phyloP scores from a whole-genome alignment of 164 flowering plant species.

The Chimonanthus praecox region DNA sequence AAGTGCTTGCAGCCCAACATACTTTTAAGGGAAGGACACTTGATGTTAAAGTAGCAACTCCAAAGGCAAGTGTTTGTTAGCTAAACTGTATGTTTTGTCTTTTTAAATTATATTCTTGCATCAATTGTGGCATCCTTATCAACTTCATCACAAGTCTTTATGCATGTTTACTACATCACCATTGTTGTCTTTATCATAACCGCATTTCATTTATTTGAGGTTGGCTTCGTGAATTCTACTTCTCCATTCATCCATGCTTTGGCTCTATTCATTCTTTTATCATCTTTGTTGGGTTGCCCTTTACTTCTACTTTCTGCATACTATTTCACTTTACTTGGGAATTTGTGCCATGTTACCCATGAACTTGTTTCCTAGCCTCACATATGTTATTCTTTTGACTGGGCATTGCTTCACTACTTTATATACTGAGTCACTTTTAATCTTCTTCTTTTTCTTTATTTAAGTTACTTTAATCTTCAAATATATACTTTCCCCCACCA shows the following conservation, averaged over 20 bases:
- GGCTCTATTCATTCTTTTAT: too few relatives aligned
- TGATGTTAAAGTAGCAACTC: conserved; percentile 21
- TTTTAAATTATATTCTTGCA: background rate
- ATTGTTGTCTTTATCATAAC: background rate
- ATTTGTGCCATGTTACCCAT: too few relatives aligned
- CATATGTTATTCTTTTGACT: background rate
- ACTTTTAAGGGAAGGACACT: conserved; percentile 17
- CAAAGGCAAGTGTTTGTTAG: conserved; percentile 13
- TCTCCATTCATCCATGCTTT: too few relatives aligned
- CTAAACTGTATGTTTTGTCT: background rate
- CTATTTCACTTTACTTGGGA: too few relatives aligned
- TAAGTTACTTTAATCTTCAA: background rate
- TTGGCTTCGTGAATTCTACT: too few relatives aligned
- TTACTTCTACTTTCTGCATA: too few relatives aligned
- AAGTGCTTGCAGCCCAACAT: conserved; percentile 17
- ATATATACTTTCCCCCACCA: background rate
- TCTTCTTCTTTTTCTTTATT: background rate
- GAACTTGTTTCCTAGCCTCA: background rate
- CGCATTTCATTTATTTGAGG: too few relatives aligned
- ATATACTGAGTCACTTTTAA: background rate
- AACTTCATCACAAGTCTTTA: background rate
- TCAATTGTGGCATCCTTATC: background rate
- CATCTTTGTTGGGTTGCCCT: too few relatives aligned
- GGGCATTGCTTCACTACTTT: background rate
- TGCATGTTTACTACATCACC: background rate